Conservation (phyloP, 306 rosid species). For the Cicer yamashitae region DNA sequence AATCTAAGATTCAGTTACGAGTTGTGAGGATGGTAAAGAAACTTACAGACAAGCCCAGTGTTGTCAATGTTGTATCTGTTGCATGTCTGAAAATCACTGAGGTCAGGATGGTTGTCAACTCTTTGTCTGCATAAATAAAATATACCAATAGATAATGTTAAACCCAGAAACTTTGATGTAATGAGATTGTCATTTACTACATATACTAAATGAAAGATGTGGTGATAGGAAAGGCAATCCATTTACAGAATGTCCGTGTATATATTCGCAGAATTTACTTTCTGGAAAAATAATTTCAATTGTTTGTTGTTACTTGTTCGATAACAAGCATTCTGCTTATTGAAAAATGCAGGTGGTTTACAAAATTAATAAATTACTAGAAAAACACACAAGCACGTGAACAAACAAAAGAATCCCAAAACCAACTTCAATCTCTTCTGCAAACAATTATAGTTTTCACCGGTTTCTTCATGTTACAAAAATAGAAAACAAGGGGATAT, state of each 20-base stretch:
- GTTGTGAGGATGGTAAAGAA: constrained; percentile 33
- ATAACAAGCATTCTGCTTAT: background rate
- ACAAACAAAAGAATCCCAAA: background rate
- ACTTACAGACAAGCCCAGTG: constrained; percentile 93
- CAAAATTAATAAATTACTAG: background rate
- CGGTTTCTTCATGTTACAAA: background rate
- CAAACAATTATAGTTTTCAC: background rate
- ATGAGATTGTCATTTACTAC: constrained; percentile 12
- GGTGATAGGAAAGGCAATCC: constrained; percentile 11
- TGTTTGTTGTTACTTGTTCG: background rate
- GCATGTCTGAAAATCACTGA: constrained; percentile 80
- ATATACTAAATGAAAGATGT: constrained; percentile 11
- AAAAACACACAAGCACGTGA: background rate
- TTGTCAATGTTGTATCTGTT: constrained; percentile 83
- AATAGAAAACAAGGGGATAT: too few relatives aligned
- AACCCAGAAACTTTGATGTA: constrained; percentile 19
- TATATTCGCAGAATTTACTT: background rate
- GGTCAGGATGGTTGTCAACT: constrained; percentile 61
- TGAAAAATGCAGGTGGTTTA: background rate
- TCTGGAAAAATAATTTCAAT: background rate
- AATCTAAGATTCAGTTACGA: background rate
- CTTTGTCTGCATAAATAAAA: constrained; percentile 71
- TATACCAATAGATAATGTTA: constrained; percentile 16
- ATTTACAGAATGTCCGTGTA: background rate
- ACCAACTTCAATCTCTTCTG: constrained; percentile 2